phyloP scores from a whole-genome alignment of 2,329 filamentous ascomycete genomes.

The Fusarium praegraminearum region DNA sequence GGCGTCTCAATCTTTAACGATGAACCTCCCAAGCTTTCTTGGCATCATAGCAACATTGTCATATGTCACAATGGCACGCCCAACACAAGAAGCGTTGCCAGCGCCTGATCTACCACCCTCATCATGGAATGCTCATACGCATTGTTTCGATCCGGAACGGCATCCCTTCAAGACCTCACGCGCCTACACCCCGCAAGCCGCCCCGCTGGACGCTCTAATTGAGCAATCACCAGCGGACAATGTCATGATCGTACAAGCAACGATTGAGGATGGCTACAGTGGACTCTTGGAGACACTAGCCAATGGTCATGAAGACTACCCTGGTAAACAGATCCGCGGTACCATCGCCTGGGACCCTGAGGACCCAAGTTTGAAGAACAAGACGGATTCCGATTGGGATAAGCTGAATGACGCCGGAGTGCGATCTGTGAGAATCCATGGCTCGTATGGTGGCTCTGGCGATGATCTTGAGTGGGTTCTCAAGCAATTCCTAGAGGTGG shows the following conservation, averaged over 20 bases:
- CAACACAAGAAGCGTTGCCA: neutral
- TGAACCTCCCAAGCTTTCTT: neutral
- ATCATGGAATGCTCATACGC: slow-evolving; percentile 10
- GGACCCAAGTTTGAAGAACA: neutral
- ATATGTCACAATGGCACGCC: neutral
- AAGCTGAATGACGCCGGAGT: neutral
- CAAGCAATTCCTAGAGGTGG: neutral
- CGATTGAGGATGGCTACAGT: slow-evolving; percentile 9
- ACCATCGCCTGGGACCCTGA: slow-evolving; percentile 7
- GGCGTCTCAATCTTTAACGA: neutral
- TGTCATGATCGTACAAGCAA: slow-evolving; percentile 17
- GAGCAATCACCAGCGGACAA: neutral
- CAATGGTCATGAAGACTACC: neutral
- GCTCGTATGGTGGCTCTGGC: slow-evolving; percentile 3
- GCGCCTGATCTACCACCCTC: fast-evolving
- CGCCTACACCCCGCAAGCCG: slow-evolving; percentile 10
- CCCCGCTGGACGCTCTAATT: neutral
- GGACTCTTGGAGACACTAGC: neutral
- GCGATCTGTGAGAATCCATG: slow-evolving; percentile 5
- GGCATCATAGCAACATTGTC: neutral
- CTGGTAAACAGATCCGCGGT: neutral
- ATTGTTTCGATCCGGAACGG: slow-evolving; percentile 6
- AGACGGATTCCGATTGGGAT: neutral
- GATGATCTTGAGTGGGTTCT: neutral
- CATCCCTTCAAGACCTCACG: neutral